Conservation (phyloP, 2,329 filamentous ascomycete species). For the Helotiales sp. region DNA sequence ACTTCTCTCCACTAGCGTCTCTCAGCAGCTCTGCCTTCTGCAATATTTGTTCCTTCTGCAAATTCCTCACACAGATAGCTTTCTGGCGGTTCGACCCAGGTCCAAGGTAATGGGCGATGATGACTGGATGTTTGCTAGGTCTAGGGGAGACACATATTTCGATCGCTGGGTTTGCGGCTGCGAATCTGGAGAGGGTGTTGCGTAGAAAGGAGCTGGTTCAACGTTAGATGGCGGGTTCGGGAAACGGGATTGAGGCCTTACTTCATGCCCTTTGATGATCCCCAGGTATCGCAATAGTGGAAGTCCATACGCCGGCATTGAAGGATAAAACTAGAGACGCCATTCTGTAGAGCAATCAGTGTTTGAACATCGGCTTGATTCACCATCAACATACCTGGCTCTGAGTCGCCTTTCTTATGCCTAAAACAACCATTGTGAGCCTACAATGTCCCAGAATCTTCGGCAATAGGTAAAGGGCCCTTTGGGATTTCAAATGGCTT, state of each 20-base stretch:
- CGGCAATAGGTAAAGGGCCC: background rate
- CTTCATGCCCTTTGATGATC: constrained; percentile 95
- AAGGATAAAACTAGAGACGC: constrained; percentile 93
- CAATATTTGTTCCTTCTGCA: constrained; percentile 79
- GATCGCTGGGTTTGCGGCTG: constrained; percentile 80
- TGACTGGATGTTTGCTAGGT: constrained; percentile 86
- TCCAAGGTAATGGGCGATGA: constrained; percentile 92
- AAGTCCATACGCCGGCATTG: constrained; percentile 97
- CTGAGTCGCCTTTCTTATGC: constrained; percentile 56
- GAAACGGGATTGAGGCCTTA: constrained; percentile 50
- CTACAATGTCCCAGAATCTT: background rate
- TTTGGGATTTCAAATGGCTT: background rate
- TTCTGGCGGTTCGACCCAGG: constrained; percentile 67
- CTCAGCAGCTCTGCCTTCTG: constrained; percentile 77
- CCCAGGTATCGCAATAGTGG: constrained; percentile 96
- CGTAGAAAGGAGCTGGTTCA: constrained; percentile 76
- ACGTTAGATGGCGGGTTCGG: background rate
- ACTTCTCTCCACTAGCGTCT: constrained; percentile 76
- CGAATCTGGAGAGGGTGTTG: constrained; percentile 76
- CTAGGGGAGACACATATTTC: constrained; percentile 91
- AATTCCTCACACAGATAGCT: constrained; percentile 85
- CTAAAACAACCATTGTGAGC: constrained; percentile 57
- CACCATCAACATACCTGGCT: constrained; percentile 53
- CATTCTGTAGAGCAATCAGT: constrained; percentile 70
- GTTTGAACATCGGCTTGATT: background rate